Base-by-base conservation (phyloP, 345 rosid genomes). In the Streptanthus diversifolius region DNA sequence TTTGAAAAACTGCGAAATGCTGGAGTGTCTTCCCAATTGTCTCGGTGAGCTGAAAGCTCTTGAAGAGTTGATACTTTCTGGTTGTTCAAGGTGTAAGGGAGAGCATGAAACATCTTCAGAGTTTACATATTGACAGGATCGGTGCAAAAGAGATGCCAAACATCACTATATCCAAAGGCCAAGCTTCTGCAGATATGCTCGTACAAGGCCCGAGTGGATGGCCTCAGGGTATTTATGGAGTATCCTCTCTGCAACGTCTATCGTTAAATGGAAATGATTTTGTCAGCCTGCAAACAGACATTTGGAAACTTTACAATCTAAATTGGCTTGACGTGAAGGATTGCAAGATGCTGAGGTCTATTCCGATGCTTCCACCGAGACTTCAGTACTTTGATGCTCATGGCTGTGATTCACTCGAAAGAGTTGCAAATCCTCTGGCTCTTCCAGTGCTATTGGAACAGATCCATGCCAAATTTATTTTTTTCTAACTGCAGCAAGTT, bases 381-480 rank as follows among this genome's bases (percentile, higher is more conserved):
- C 66, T 61, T n/a, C 13, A 39, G 14, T 61, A 61, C 51, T 61
- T 61, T 41, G 66, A 61, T 5, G 66, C 66, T 14, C 33, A 8
- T 40, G 66, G 66, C 66, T 61, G 66, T 61, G 66, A 61, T 24
- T 40, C 40, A 8, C 51, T 61, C 2, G 66, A 61, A 61, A 61
- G 8, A 61, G 66, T 61, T 0, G 32, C 66, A 14, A 39, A 61
- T 61, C 68, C 68, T 44, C 8, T 41, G 6, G 40, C 27, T 24
- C 3, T 62, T 62, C 52, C 66, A 3, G n/a, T 62, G 2, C 2
- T 8, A 8, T 2, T 32, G 3, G 54, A 63, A 3, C 67, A 63
- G 37, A n/a, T 7, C 52, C 67, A 43, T 41, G 24, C 39, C 25
- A 43, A 25, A 8, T 63, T 41, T 13, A 63, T 15, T 15, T 63